Base-by-base conservation (phyloP, 768 basidiomycete species). In the Auriscalpium vulgare region DNA sequence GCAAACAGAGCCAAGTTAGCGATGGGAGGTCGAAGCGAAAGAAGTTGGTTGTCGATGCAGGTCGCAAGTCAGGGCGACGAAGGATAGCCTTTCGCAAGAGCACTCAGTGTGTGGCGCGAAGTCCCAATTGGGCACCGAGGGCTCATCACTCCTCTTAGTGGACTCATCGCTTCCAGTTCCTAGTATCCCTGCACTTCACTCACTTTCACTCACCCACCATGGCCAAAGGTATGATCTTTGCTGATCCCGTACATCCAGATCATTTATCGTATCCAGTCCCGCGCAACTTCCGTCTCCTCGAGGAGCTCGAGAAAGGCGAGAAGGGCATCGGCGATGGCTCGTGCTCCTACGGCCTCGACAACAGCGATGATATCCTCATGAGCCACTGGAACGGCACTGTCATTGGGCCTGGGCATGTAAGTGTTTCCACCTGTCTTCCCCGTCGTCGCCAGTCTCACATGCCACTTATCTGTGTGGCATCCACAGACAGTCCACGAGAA, bases 291-390 rank as follows among this genome's bases (percentile, higher is more conserved):
- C 83, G 91, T 50, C 84, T 98, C 19, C 83, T 99, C 40, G 97
- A 97, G 69, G 97, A 99, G 76, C 88, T 99, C 61, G 97, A 99
- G 72, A 97, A 98, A 74, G 97, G 97, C 66, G 97, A 99, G 79
- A 99, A 99, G 72, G 97, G 97, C 52, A 93, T 98, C 69, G 95
- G 95, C 60, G 95, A 97, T 74, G 95, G 95, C 54, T 92, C 90
- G 16, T 97, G 93, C 75, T 95, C 93, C 17, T 99, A 98, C 66
- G 97, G 97, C 43, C 76, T 99, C 57, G 91, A 92, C 74, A 92
- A 97, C 71, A 73, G 85, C 63, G 95, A 98, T 68, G 97, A 98
- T 79, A 88, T 95, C 75, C 77, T 91, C 76, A 97, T 99, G 95
- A 88, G 83, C 74, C 79, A 91, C 70, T 99, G 97, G 97, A 97